phyloP scores from a whole-genome alignment of 2,329 filamentous ascomycete species.

The Ophiocordyceps camponoti-rufipedis region DNA sequence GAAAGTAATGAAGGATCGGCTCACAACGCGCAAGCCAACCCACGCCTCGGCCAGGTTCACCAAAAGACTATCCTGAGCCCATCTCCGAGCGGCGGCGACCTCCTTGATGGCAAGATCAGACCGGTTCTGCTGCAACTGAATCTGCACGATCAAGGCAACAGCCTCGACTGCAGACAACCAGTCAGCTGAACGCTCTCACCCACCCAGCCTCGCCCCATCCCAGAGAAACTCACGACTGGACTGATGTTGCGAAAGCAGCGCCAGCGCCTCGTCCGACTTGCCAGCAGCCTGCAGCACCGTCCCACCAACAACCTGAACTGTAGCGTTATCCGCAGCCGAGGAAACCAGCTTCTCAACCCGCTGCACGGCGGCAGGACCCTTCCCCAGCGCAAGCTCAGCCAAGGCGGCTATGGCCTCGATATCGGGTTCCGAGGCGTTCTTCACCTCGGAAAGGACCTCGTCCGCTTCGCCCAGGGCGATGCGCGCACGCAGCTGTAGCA shows the following conservation, averaged over 20 bases:
- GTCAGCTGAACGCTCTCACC: conserved; percentile 6
- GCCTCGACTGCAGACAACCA: conserved; percentile 38
- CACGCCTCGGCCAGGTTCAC: conserved; percentile 92
- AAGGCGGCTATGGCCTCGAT: conserved; percentile 60
- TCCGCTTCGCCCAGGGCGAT: conserved; percentile 66
- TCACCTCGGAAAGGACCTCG: conserved; percentile 51
- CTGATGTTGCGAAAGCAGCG: conserved; percentile 65
- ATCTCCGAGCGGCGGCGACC: conserved; percentile 68
- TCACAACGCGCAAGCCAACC: conserved; percentile 74
- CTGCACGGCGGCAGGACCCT: conserved; percentile 41
- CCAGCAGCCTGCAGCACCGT: conserved; percentile 65
- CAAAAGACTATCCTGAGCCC: conserved; percentile 86
- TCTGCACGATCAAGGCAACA: conserved; percentile 78
- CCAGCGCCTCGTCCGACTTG: conserved; percentile 70
- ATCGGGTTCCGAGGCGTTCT: conserved; percentile 50
- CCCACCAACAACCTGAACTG: conserved; percentile 67
- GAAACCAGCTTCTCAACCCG: conserved; percentile 49
- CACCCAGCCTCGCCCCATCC: not conserved
- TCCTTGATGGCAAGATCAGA: conserved; percentile 83
- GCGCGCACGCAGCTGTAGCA: conserved; percentile 66
- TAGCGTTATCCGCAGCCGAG: conserved; percentile 51
- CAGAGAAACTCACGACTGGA: conserved; percentile 49
- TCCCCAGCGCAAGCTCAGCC: conserved; percentile 46
- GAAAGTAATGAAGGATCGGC: conserved; percentile 1
- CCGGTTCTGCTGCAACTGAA: conserved; percentile 81